Evolutionary conservation across 192 early-diverging fungal genomes (phyloP), one percentile per base, ranked within the genome.

Genomic region (Funneliformis mosseae): DNA sequence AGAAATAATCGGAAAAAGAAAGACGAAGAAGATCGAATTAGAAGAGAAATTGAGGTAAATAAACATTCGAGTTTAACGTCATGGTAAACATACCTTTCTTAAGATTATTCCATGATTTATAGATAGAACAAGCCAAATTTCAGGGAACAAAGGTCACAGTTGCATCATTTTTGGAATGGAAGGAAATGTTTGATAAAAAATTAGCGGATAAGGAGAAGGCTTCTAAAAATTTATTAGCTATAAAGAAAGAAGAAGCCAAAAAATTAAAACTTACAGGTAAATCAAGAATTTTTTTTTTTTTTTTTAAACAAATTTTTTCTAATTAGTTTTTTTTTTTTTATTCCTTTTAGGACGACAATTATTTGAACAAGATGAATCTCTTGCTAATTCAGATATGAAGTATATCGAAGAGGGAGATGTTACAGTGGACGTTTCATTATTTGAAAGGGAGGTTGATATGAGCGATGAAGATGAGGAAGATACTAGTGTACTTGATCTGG

Each of bases 331-430:
- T 70, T 6, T 42, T 8, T 21, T 55, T 79, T 39, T 27, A 39
- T 76, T 46, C n/a, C n/a, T 85, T 46, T 78, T 87, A 85, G 97
- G 96, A 25, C 89, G 95, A 48, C 92, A 97, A 88, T 83, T 97
- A 88, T 99, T 99, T 82, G 96, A 96, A 84, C 92, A 95, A 78
- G 94, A 99, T 84, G 89, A 90, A 86, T 86, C 92, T 43, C 89
- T 99, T 74, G 95, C 93, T 55, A 87, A 88, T 81, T 95, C 93
- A 14, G 97, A 99, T 85, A 87, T 92, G 41, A 90, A 85, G 28
- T 92, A 90, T 80, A 90, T 95, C 84, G 91, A 92, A 46, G 97
- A 97, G 18, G 96, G 92, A 38, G 97, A 97, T 84, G 93, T 93
- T 38, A 88, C 92, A 14, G 95, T 98, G 23, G 96, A 96, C 83